These are phyloP conservation scores for Wickerhamomyces alni DNA, from an alignment of 805 yeast genomes.

Conservation along the genomic window DNA sequence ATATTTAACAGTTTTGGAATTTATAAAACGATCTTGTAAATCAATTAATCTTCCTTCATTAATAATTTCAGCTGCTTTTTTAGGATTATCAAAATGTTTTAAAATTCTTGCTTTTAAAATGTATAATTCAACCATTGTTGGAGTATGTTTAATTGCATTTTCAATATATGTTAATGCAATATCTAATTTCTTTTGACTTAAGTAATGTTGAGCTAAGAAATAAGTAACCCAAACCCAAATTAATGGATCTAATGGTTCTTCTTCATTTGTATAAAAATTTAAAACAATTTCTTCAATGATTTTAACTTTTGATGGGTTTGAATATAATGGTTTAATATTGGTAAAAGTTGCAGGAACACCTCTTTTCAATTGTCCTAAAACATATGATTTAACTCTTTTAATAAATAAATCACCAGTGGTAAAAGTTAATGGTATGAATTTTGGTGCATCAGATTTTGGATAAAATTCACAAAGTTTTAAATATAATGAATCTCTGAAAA, in stretches of 20 bases:
- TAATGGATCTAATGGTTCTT: conserved; percentile 29
- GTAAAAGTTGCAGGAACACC: conserved; percentile 91
- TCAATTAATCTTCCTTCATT: conserved; percentile 70
- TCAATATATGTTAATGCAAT: conserved; percentile 55
- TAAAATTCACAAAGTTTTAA: conserved; percentile 60
- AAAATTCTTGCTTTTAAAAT: conserved; percentile 74
- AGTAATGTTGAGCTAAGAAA: conserved; percentile 73
- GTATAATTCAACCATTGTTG: conserved; percentile 79
- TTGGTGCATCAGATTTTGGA: conserved; percentile 80
- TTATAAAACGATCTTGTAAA: conserved; percentile 86
- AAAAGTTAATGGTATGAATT: conserved; percentile 71
- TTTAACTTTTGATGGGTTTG: conserved; percentile 27
- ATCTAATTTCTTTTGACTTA: conserved; percentile 45
- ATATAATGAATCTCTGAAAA: conserved; percentile 54
- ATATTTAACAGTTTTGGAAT: conserved; percentile 83
- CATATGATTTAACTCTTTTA: conserved; percentile 44
- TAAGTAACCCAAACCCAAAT: conserved; percentile 61
- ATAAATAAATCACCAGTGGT: conserved; percentile 49
- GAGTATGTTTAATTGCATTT: conserved; percentile 63
- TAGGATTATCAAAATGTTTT: conserved; percentile 61
- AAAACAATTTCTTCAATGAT: conserved; percentile 49
- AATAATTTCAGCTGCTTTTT: conserved; percentile 59
- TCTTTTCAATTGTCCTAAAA: conserved; percentile 55
- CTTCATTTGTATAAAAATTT: conserved; percentile 33
- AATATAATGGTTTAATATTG: conserved; percentile 76